phyloP scores from a whole-genome alignment of 352 stramenopile genomes.

The Globisporangium orthogonon region DNA sequence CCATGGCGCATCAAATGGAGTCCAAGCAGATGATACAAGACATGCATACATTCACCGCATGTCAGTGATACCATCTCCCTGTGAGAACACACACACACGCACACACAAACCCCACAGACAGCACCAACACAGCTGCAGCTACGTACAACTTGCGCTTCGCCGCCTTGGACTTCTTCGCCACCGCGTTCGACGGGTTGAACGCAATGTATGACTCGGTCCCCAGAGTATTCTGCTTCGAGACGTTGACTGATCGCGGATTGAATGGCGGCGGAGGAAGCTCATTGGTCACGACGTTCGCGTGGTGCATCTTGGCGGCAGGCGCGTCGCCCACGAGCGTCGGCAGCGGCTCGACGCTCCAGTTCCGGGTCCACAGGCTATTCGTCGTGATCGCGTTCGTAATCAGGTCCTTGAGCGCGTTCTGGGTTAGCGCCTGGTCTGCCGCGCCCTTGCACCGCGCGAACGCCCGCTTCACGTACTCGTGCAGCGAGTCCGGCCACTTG shows the following conservation, averaged over 20 bases:
- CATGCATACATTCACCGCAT: neutral
- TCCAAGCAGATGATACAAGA: neutral
- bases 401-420: slow-evolving; percentile 73
- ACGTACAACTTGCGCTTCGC: slow-evolving; percentile 55
- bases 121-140: neutral
- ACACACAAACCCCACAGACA: slow-evolving; percentile 1
- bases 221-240: slow-evolving; percentile 7
- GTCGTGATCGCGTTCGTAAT: slow-evolving; percentile 83
- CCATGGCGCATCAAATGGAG: neutral
- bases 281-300: slow-evolving; percentile 5
- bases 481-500: slow-evolving; percentile 80
- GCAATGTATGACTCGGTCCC: slow-evolving; percentile 31
- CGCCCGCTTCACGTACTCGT: slow-evolving; percentile 84
- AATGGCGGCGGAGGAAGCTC: slow-evolving; percentile 5
- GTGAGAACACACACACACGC: neutral
- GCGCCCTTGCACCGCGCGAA: slow-evolving; percentile 75
- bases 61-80: neutral
- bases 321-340: slow-evolving; percentile 58
- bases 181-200: slow-evolving; percentile 28
- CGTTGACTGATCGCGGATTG: slow-evolving; percentile 6
- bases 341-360: slow-evolving; percentile 72
- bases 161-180: slow-evolving; percentile 41
- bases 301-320: slow-evolving; percentile 14
- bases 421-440: slow-evolving; percentile 67
- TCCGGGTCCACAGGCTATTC: slow-evolving; percentile 81